These are phyloP conservation scores for Endogone sp. DNA, from an alignment of 192 early-diverging fungal species.

Conservation along the genomic window DNA sequence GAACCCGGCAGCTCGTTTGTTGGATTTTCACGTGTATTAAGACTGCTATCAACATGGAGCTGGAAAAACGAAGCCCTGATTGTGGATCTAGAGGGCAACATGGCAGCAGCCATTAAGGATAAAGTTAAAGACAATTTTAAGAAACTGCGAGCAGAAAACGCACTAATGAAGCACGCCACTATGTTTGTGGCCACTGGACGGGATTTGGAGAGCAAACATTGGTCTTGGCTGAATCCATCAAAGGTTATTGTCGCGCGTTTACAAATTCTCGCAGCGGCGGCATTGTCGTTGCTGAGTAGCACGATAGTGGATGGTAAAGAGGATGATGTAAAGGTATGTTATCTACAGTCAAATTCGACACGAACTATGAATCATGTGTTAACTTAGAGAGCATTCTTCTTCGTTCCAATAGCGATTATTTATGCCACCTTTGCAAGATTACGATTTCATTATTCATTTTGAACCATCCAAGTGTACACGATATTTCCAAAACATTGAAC, in stretches of 20 bases:
- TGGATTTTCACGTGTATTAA: constrained; percentile 76
- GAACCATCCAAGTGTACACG: constrained; percentile 51
- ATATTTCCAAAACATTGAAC: constrained; percentile 56
- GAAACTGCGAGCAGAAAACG: constrained; percentile 37
- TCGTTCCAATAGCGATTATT: constrained; percentile 60
- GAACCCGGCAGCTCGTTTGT: constrained; percentile 60
- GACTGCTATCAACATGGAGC: constrained; percentile 67
- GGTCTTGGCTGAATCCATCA: constrained; percentile 52
- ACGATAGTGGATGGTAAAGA: constrained; percentile 27
- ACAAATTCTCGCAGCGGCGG: constrained; percentile 59
- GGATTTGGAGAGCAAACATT: constrained; percentile 55
- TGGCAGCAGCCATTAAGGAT: constrained; percentile 40
- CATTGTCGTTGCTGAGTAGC: constrained; percentile 49
- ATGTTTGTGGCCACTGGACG: constrained; percentile 68
- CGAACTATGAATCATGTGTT: too few species aligned
- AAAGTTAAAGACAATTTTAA: constrained; percentile 53
- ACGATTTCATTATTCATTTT: constrained; percentile 72
- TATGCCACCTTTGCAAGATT: constrained; percentile 74
- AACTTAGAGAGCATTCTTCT: too few species aligned
- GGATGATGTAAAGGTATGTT: constrained; percentile 39
- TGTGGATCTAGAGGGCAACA: constrained; percentile 71
- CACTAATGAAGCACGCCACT: constrained; percentile 35
- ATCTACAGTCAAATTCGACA: constrained; percentile 23
- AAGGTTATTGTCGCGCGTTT: constrained; percentile 59
- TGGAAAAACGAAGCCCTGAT: constrained; percentile 75